These are phyloP conservation scores for Fusarium newnesense DNA, from an alignment of 2,329 filamentous ascomycete genomes.

Conservation along the genomic window DNA sequence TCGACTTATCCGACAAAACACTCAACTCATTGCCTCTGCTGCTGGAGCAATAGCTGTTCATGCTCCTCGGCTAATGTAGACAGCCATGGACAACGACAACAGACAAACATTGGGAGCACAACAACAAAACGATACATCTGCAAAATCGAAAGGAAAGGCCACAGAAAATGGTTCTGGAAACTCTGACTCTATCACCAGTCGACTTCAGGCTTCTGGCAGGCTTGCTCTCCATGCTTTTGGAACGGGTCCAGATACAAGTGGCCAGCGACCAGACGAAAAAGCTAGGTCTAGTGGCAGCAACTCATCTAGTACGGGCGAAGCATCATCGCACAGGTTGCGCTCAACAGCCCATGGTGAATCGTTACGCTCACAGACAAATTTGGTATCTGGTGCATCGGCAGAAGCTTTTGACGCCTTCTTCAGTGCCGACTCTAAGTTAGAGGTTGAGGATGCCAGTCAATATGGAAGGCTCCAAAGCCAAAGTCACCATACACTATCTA, in stretches of 20 bases:
- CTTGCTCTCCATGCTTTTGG: slow-evolving; percentile 43
- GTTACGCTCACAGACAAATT: slow-evolving; percentile 20
- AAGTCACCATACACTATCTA: not conserved
- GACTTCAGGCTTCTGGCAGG: slow-evolving; percentile 44
- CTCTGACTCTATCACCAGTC: slow-evolving; percentile 30
- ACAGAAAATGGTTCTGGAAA: slow-evolving; percentile 29
- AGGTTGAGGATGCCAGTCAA: not conserved
- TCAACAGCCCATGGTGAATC: slow-evolving; percentile 28
- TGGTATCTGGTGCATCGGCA: slow-evolving; percentile 47
- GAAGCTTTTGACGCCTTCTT: slow-evolving; percentile 43
- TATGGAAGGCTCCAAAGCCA: not conserved
- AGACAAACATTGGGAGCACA: not conserved
- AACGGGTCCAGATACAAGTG: slow-evolving; percentile 28
- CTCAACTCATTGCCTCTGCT: not conserved
- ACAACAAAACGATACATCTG: not conserved
- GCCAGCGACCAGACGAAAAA: slow-evolving; percentile 35
- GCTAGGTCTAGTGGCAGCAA: slow-evolving; percentile 19
- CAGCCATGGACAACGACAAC: slow-evolving; percentile 25
- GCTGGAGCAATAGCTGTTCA: not conserved
- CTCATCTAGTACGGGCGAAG: slow-evolving; percentile 28
- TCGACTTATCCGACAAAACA: not conserved
- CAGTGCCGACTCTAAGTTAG: slow-evolving; percentile 23
- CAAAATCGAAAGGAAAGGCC: slow-evolving; percentile 32
- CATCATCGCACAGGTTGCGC: slow-evolving; percentile 36
- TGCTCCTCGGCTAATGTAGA: not conserved